Evolutionary conservation across 768 basidiomycete species (phyloP).

Genomic region (Trametes maxima): DNA sequence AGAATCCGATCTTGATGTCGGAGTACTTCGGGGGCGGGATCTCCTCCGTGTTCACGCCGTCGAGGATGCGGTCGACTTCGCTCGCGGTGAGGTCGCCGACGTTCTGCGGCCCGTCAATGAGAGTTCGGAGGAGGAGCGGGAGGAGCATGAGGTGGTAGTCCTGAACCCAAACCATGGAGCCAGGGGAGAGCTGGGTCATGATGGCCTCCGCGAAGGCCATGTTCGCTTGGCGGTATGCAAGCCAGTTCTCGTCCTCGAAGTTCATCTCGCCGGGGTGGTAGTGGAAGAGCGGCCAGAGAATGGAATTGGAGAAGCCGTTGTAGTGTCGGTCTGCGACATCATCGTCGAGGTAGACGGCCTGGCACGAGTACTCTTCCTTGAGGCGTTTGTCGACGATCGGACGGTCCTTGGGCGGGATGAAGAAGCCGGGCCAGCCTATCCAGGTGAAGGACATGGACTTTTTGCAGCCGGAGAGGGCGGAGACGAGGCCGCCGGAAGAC

Average conservation of each 20-base stretch:
- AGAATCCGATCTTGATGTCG: constrained; percentile 95
- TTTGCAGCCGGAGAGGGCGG: constrained; percentile 96
- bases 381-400: constrained; percentile 88
- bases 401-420: constrained; percentile 93
- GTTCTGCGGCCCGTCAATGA: constrained; percentile 71
- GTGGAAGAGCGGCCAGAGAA: constrained; percentile 99
- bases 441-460: constrained; percentile 97
- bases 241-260: constrained; percentile 99
- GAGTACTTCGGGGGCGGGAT: constrained; percentile 44
- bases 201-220: constrained; percentile 92
- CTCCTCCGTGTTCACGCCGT: constrained; percentile 64
- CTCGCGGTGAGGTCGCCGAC: constrained; percentile 58
- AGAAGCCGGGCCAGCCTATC: constrained; percentile 95
- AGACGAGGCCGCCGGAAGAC: constrained; percentile 97
- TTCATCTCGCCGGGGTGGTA: constrained; percentile 99
- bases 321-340: constrained; percentile 98
- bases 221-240: constrained; percentile 96
- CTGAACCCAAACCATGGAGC: constrained; percentile 99
- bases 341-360: constrained; percentile 97
- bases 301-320: constrained; percentile 99
- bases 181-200: constrained; percentile 72
- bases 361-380: constrained; percentile 93
- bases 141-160: constrained; percentile 98
- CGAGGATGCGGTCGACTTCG: constrained; percentile 70
- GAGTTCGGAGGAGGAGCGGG: constrained; percentile 89